Evolutionary conservation across 2,329 filamentous ascomycete species (phyloP), one percentile per base, ranked within the genome.

Genomic region (Xylaria sp.): DNA sequence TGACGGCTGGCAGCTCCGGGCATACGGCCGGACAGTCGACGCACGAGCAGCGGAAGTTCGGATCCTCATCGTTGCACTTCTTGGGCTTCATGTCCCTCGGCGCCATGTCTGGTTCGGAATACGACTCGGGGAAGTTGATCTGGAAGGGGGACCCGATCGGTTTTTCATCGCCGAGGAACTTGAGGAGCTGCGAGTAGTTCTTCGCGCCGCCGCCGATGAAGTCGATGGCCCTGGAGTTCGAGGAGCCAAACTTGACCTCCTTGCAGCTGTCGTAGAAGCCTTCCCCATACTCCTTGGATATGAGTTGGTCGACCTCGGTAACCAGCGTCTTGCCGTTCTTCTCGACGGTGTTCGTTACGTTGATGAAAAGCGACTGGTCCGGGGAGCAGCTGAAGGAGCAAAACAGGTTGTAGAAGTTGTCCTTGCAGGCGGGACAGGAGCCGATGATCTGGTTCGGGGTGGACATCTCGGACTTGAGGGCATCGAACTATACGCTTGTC

Each of bases 351-450:
- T 86, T 75, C 9, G 94, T 97, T 40, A 99, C 86, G 67, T 99
- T 99, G 70, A 99, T 80, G 69, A 99, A 99, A 0, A 96, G 78
- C 0, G 92, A 97, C 71, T 99, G 94, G 67, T 99, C 89, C 5
- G 95, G 93, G 4, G 94, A 99, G 77, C 95, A 99, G 2, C 92
- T 97, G 69, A 99, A 97, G 4, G 92, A 95, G 76, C 94, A 99
- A 73, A 99, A 99, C 41, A 95, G 80, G 76, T 99, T 96, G 79
- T 91, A 97, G 78, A 99, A 99, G 78, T 99, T 99, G 66, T 92
- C 89, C 74, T 94, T 96, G 82, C 94, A 99, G 26, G 95, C 94
- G 1, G 94, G 94, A 71, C 94, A 99, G 8, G 92, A 91, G 21
- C 92, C 87, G 70, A 99, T 92, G 68, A 99, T 89, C 54, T 88